phyloP scores from a whole-genome alignment of 345 rosid species.

The Adansonia digitata region DNA sequence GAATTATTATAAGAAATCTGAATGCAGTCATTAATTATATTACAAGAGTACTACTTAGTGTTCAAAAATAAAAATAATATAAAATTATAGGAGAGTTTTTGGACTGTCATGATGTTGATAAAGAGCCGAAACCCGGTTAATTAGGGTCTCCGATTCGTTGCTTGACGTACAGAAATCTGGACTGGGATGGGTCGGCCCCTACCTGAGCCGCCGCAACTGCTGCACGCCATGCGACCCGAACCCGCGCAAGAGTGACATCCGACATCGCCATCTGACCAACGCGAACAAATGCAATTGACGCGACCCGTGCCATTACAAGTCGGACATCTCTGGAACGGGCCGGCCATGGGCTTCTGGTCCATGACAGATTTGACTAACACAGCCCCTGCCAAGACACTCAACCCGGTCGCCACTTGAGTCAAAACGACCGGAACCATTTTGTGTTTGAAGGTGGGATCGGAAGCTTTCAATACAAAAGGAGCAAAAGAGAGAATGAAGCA shows the following conservation, averaged over 20 bases:
- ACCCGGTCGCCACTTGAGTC: constrained; percentile 80
- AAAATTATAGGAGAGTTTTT: not conserved
- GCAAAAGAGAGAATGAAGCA: not conserved
- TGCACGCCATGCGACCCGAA: constrained; percentile 81
- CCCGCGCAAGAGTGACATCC: constrained; percentile 93
- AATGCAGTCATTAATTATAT: constrained; percentile 3
- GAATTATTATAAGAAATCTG: constrained; percentile 13
- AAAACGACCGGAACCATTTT: constrained; percentile 67
- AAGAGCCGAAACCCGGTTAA: not conserved
- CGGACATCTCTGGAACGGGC: constrained; percentile 60
- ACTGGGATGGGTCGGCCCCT: constrained; percentile 85
- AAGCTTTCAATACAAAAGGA: no score
- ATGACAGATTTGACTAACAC: constrained; percentile 73
- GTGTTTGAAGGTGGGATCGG: not conserved
- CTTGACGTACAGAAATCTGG: constrained; percentile 56
- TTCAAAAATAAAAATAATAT: not conserved
- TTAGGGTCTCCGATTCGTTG: constrained; percentile 41
- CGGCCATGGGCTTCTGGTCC: constrained; percentile 91
- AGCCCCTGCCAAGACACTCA: constrained; percentile 89
- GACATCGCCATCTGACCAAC: constrained; percentile 91
- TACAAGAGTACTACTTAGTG: not conserved
- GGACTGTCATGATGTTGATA: not conserved
- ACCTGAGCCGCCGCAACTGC: constrained; percentile 89
- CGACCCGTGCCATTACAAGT: constrained; percentile 92
- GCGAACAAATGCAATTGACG: constrained; percentile 68